Evolutionary conservation across 2,329 filamentous ascomycete species (phyloP).

Genomic region (Cladosporium sp.): DNA sequence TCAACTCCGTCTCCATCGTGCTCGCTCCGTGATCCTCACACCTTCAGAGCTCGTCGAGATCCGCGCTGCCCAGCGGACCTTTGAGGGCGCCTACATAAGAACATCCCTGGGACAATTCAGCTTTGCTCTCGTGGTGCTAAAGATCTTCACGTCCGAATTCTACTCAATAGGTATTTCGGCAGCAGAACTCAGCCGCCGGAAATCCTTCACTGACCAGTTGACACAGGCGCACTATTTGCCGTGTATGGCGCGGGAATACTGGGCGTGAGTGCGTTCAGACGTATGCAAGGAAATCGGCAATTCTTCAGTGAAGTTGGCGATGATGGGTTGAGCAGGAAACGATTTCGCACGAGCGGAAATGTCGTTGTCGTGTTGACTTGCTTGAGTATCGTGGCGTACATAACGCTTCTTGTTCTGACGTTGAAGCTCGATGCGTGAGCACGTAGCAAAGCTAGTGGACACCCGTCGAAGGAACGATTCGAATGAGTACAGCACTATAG

Average conservation of each 20-base stretch:
- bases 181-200: too few species aligned
- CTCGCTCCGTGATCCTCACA: constrained; percentile 77
- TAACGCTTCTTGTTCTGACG: constrained; percentile 56
- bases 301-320: constrained; percentile 70
- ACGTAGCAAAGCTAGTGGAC: background rate
- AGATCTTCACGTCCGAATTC: constrained; percentile 95
- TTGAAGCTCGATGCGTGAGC: constrained; percentile 38
- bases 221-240: constrained; percentile 72
- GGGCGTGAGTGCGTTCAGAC: constrained; percentile 75
- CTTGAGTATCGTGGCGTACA: constrained; percentile 59
- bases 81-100: constrained; percentile 93
- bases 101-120: constrained; percentile 93
- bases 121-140: constrained; percentile 88
- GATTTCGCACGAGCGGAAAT: constrained; percentile 62
- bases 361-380: constrained; percentile 60
- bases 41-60: constrained; percentile 86
- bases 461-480: too few species aligned
- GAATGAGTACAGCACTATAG: too few species aligned
- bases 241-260: constrained; percentile 84
- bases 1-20: constrained; percentile 75
- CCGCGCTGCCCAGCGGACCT: constrained; percentile 89
- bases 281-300: constrained; percentile 87
- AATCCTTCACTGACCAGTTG: background rate
- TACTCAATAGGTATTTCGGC: constrained; percentile 69
- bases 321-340: constrained; percentile 56